Percentiles rank a stretch among this genome's conserved stretches.
Evolutionary conservation across 352 stramenopile species (phyloP).

Genomic region (Peronospora tabacina): DNA sequence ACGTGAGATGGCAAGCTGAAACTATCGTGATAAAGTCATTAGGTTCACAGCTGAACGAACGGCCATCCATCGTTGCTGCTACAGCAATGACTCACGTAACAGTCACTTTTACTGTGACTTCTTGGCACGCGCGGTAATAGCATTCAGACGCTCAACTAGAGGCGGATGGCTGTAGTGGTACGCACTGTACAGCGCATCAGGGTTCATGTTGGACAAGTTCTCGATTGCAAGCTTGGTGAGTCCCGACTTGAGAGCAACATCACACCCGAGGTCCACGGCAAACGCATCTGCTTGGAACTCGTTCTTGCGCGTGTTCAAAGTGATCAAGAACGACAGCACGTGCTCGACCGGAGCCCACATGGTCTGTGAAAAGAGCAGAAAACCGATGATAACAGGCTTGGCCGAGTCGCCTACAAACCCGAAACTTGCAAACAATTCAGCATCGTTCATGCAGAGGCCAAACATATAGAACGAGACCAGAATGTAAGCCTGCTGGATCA

Average conservation of each 20-base stretch:
- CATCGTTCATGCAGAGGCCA: constrained; percentile 69
- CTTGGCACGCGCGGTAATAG: constrained; percentile 74
- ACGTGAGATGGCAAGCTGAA: background rate
- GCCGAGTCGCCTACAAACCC: constrained; percentile 44
- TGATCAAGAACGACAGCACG: constrained; percentile 62
- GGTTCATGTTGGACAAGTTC: constrained; percentile 96
- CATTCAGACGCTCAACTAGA: constrained; percentile 91
- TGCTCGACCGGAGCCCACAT: constrained; percentile 79
- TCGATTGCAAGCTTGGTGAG: constrained; percentile 96
- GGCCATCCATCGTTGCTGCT: background rate
- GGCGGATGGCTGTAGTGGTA: constrained; percentile 98
- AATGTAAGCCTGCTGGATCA: constrained; percentile 88
- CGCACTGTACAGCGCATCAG: constrained; percentile 89
- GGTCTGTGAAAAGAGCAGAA: constrained; percentile 80
- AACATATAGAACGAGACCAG: constrained; percentile 77
- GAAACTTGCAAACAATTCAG: constrained; percentile 69
- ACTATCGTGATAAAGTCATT: constrained; percentile 6
- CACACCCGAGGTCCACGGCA: constrained; percentile 88
- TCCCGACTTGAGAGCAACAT: constrained; percentile 86
- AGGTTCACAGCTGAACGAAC: background rate
- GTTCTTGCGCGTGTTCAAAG: constrained; percentile 71
- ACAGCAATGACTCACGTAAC: background rate
- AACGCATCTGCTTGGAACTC: constrained; percentile 92
- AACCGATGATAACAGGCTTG: constrained; percentile 70
- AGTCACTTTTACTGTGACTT: constrained; percentile 37